These are phyloP conservation scores for Yamadazyma scolyti DNA, from an alignment of 805 yeast species.

Conservation along the genomic window DNA sequence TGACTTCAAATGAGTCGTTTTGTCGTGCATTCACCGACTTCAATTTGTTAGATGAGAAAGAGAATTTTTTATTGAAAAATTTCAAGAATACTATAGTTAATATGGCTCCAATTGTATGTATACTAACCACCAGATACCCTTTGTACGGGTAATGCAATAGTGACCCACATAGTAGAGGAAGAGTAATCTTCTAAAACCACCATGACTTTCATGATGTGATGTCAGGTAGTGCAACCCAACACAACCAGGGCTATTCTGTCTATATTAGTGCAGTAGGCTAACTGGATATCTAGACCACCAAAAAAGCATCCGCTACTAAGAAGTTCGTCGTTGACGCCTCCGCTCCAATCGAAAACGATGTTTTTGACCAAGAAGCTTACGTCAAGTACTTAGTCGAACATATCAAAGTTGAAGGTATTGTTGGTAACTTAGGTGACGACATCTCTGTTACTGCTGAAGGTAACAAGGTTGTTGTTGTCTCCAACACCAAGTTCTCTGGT, in stretches of 20 bases:
- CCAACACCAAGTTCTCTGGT: slow-evolving; percentile 97
- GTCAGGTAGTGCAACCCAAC: slow-evolving; percentile 29
- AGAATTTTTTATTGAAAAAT: too few species aligned
- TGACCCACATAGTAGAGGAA: neutral
- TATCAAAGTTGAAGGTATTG: slow-evolving; percentile 96
- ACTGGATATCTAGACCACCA: slow-evolving; percentile 62
- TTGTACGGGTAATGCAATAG: slow-evolving; percentile 23
- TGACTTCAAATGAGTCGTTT: too few species aligned
- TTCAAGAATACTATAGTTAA: slow-evolving; percentile 10
- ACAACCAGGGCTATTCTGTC: slow-evolving; percentile 53
- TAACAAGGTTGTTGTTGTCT: slow-evolving; percentile 82
- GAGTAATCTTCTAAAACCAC: neutral
- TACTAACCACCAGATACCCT: slow-evolving; percentile 23
- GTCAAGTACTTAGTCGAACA: slow-evolving; percentile 97
- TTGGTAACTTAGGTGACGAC: slow-evolving; percentile 96
- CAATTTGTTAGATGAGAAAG: too few species aligned
- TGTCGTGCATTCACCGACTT: too few species aligned
- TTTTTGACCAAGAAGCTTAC: slow-evolving; percentile 95
- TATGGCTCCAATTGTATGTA: slow-evolving; percentile 95
- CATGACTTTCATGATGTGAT: neutral
- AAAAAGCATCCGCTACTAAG: slow-evolving; percentile 67
- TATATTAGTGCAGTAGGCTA: slow-evolving; percentile 69
- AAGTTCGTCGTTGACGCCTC: slow-evolving; percentile 94
- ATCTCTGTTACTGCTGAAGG: slow-evolving; percentile 85
- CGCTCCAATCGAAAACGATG: slow-evolving; percentile 96